These are phyloP conservation scores for Fusarium pseudograminearum DNA, from an alignment of 2,329 filamentous ascomycete species.

Conservation along the genomic window DNA sequence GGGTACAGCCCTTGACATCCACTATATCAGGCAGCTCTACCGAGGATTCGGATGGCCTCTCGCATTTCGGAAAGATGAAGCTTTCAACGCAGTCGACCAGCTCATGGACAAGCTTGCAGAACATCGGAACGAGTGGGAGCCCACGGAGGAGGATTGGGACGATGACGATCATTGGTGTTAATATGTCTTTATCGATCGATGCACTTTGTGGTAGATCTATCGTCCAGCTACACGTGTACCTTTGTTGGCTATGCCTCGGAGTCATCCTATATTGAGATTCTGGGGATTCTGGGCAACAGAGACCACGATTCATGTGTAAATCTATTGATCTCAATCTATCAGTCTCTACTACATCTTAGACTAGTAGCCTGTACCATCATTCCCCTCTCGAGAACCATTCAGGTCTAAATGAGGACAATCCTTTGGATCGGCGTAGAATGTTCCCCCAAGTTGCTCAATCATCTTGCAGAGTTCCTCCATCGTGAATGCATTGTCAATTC, in stretches of 20 bases:
- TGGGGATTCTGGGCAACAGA: too few relatives aligned
- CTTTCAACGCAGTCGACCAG: neutral
- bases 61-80: neutral
- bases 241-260: too few relatives aligned
- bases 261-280: fast-evolving
- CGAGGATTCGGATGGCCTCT: neutral
- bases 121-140: neutral
- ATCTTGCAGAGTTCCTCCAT: neutral
- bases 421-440: neutral
- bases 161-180: neutral
- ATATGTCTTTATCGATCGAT: neutral
- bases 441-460: neutral
- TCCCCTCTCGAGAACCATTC: neutral
- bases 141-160: neutral
- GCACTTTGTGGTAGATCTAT: too few relatives aligned
- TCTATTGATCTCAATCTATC: too few relatives aligned
- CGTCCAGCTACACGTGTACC: too few relatives aligned
- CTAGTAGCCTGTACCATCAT: neutral
- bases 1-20: neutral
- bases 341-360: neutral
- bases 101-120: neutral
- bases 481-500: neutral
- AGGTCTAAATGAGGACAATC: neutral
- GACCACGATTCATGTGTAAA: too few relatives aligned
- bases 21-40: neutral